Evolutionary conservation across 1,139 yeast genomes (phyloP).

Genomic region (Taphrina deformans): DNA sequence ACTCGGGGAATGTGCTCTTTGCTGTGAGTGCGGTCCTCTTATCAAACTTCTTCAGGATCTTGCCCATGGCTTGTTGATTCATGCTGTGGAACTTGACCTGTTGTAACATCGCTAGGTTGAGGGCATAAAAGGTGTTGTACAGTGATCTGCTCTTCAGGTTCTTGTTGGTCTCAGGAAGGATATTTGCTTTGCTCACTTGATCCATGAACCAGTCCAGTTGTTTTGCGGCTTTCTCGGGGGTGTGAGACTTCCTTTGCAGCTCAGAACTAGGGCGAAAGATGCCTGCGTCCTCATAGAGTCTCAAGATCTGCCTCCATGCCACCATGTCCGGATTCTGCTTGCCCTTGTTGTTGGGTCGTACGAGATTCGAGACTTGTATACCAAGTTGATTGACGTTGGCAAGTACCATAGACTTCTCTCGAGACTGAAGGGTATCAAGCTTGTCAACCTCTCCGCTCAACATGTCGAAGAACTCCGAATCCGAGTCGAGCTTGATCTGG

Average conservation of each 20-base stretch:
- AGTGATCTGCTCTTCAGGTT: slow-evolving; percentile 52
- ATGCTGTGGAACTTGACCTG: slow-evolving; percentile 63
- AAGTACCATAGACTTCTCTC: slow-evolving; percentile 47
- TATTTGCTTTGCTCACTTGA: slow-evolving; percentile 50
- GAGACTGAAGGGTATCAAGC: slow-evolving; percentile 52
- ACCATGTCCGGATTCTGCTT: slow-evolving; percentile 58
- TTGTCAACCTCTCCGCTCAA: slow-evolving; percentile 58
- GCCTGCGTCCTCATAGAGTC: slow-evolving; percentile 63
- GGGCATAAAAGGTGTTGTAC: slow-evolving; percentile 54
- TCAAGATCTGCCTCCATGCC: slow-evolving; percentile 70
- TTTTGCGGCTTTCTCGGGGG: slow-evolving; percentile 45
- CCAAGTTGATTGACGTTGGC: slow-evolving; percentile 46
- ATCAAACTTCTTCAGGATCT: slow-evolving; percentile 72
- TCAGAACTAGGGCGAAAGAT: slow-evolving; percentile 63
- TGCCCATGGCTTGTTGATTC: slow-evolving; percentile 63
- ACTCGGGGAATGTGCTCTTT: slow-evolving; percentile 40
- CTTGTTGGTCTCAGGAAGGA: slow-evolving; percentile 50
- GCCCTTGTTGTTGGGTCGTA: slow-evolving; percentile 47
- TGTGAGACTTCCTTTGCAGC: slow-evolving; percentile 51
- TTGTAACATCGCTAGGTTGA: slow-evolving; percentile 59
- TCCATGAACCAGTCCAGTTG: slow-evolving; percentile 50
- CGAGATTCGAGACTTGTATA: slow-evolving; percentile 50
- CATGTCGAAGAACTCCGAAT: slow-evolving; percentile 58
- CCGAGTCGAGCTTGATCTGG: slow-evolving; percentile 47
- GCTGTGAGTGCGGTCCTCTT: slow-evolving; percentile 62